Evolutionary conservation across 345 rosid genomes (phyloP).

Genomic region (Eucalyptus brandiana): DNA sequence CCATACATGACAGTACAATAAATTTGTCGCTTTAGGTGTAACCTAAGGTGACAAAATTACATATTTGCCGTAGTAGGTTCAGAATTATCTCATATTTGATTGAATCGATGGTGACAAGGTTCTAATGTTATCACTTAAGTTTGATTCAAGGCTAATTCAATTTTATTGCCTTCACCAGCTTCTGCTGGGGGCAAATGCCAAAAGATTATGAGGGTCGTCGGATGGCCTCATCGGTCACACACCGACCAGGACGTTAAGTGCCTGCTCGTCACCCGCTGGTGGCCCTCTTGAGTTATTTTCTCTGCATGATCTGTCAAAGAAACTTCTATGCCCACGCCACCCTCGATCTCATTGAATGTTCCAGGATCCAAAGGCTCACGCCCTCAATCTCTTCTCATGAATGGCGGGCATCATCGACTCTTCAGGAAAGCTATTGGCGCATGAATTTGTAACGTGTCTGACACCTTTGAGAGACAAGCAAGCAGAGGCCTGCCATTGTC

Average conservation of each 20-base stretch:
- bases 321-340: background rate
- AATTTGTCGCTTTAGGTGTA: background rate
- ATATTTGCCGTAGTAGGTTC: background rate
- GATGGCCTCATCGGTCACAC: background rate
- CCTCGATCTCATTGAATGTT: background rate
- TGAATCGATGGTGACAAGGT: fast-evolving
- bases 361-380: background rate
- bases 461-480: background rate
- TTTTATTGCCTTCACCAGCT: background rate
- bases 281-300: background rate
- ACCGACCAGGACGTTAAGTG: background rate
- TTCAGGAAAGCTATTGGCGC: background rate
- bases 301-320: background rate
- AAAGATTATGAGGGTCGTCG: background rate
- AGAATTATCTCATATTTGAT: background rate
- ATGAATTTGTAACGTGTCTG: background rate
- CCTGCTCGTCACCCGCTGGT: background rate
- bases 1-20: background rate
- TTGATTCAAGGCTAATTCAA: background rate
- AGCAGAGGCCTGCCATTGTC: background rate
- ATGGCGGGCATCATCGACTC: background rate
- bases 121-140: background rate
- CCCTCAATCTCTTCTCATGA: background rate
- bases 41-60: background rate
- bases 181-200: background rate